Conservation (phyloP, 1,139 yeast genomes). For the Saccharomyces pastorianus region DNA sequence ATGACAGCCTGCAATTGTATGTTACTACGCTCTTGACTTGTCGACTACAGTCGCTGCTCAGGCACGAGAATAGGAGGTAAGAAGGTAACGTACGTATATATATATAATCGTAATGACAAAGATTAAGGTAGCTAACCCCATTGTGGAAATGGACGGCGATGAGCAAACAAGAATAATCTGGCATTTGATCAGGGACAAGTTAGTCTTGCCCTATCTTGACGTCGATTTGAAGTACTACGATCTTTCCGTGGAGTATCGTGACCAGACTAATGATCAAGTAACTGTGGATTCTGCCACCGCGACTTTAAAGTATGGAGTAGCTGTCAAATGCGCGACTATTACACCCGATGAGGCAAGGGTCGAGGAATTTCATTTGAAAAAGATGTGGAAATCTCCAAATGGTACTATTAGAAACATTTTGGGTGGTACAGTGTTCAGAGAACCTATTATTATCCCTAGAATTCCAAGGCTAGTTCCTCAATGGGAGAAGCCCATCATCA, state of each 20-base stretch:
- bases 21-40: neutral
- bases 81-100: neutral
- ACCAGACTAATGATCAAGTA: constrained; percentile 78
- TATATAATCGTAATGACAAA: constrained; percentile 33
- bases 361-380: constrained; percentile 76
- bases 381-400: constrained; percentile 97
- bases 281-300: constrained; percentile 89
- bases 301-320: constrained; percentile 79
- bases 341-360: constrained; percentile 98
- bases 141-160: constrained; percentile 95
- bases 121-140: constrained; percentile 76
- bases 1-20: neutral
- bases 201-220: constrained; percentile 77
- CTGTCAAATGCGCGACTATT: constrained; percentile 94
- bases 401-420: constrained; percentile 92
- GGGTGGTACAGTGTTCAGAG: constrained; percentile 95
- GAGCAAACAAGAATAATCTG: constrained; percentile 93
- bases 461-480: constrained; percentile 86
- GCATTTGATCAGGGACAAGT: constrained; percentile 73
- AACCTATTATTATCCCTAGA: constrained; percentile 84
- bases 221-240: constrained; percentile 89
- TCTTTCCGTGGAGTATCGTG: constrained; percentile 77
- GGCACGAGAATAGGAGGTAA: neutral
- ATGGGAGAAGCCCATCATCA: constrained; percentile 91
- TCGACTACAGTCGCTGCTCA: neutral